Evolutionary conservation across 306 rosid species (phyloP).

Genomic region (Oxytropis ochrocephala): DNA sequence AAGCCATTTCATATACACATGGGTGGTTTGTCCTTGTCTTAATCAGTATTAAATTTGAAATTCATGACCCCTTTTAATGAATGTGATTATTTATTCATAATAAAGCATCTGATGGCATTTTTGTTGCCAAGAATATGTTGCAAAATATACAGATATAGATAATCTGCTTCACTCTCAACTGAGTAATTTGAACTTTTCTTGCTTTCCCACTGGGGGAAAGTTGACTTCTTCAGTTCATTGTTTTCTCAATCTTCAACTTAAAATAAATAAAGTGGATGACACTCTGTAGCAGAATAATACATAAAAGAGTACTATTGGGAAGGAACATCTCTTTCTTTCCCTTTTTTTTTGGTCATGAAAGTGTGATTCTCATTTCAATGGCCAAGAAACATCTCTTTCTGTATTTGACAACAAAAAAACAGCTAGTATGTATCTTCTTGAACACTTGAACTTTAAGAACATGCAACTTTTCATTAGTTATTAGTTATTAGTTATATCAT

Average conservation of each 20-base stretch:
- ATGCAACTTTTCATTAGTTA: background rate
- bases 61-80: background rate
- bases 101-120: background rate
- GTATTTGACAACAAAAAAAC: too few relatives aligned
- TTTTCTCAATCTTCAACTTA: background rate
- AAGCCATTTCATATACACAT: too few relatives aligned
- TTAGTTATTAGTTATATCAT: background rate
- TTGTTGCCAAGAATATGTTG: background rate
- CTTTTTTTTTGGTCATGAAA: too few relatives aligned
- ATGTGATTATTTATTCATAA: background rate
- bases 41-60: background rate
- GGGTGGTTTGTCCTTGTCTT: too few relatives aligned
- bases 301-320: background rate
- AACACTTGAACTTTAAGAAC: slow-evolving; percentile 3
- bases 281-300: slow-evolving; percentile 14
- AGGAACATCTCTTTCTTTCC: slow-evolving; percentile 19
- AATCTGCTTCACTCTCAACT: background rate
- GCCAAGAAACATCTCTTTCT: slow-evolving; percentile 15
- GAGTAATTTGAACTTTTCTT: slow-evolving; percentile 2
- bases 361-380: too few relatives aligned
- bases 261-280: background rate
- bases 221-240: background rate
- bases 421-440: background rate
- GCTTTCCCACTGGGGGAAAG: background rate
- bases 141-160: background rate